Evolutionary conservation across 805 yeast genomes (phyloP), one percentile per base, ranked within the genome.

Genomic region (Pichia ethanolica): DNA sequence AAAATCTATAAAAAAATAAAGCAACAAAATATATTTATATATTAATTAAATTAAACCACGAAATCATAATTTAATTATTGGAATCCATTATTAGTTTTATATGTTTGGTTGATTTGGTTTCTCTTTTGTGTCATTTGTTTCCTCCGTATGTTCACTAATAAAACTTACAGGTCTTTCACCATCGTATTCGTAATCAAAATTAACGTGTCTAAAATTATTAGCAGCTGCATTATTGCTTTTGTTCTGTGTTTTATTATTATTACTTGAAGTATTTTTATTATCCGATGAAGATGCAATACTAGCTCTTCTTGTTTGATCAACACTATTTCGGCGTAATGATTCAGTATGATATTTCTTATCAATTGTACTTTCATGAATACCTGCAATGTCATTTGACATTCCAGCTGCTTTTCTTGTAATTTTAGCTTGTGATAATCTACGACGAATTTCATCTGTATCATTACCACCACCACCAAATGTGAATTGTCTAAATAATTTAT

Each of bases 331-430:
- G 12, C 40, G 27, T 26, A 26, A 45, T 5, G 38, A 20, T 11
- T 32, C 45, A 5, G 46, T 4, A 40, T 46, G 56, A 11, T 39
- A 33, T 28, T 11, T 28, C 20, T 39, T 44, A 35, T 53, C 56
- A 13, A 53, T 44, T 4, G 56, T 51, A 26, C 39, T 35, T 35
- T 28, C 48, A 37, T 63, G 67, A 35, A 72, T 68, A 5, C 79
- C 79, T 2, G 79, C 78, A 40, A 73, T 68, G 47, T 68, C 69
- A 53, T 75, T 70, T 0, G 79, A 62, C 45, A 72, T 69, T 7
- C 60, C 57, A 3, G 74, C 75, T 2, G 78, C 77, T 35, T 61
- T 65, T 9, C 55, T 53, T 1, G 77, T 69, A 45, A 75, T 68
- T 33, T 68, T 69, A 7, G 73, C 72, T 12, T 62, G 62, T 8